These are phyloP conservation scores for Metschnikowia anglica DNA, from an alignment of 805 yeast genomes.

Conservation along the genomic window DNA sequence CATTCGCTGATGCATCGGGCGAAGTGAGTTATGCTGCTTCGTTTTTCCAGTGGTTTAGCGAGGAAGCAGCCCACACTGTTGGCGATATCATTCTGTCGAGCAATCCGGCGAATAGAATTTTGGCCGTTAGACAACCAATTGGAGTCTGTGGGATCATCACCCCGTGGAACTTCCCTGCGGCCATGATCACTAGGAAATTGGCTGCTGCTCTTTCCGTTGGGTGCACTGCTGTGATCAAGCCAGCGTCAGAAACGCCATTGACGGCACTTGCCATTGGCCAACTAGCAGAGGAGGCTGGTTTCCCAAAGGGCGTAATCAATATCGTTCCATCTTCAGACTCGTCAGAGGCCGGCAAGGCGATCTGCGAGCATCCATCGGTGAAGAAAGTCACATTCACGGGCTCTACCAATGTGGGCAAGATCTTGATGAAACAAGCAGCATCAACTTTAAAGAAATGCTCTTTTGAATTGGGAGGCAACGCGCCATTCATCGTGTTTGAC, in stretches of 20 bases:
- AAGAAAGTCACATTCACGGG: constrained; percentile 24
- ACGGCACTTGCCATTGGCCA: constrained; percentile 67
- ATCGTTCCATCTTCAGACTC: constrained; percentile 50
- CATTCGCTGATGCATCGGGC: constrained; percentile 67
- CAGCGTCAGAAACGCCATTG: constrained; percentile 74
- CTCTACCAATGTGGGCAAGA: constrained; percentile 24
- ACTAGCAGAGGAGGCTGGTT: constrained; percentile 63
- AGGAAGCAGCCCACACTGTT: constrained; percentile 68
- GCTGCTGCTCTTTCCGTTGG: constrained; percentile 83
- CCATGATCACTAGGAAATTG: constrained; percentile 72
- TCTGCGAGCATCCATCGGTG: constrained; percentile 40
- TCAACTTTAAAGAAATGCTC: constrained; percentile 21
- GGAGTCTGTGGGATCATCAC: constrained; percentile 80
- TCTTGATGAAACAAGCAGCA: constrained; percentile 21
- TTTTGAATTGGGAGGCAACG: constrained; percentile 24
- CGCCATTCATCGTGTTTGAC: constrained; percentile 24
- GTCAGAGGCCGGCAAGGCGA: constrained; percentile 49
- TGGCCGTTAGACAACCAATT: constrained; percentile 68
- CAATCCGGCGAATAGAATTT: constrained; percentile 47
- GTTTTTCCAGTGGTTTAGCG: constrained; percentile 88
- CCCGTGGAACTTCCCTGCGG: constrained; percentile 84
- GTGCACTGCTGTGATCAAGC: constrained; percentile 73
- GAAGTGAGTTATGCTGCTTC: constrained; percentile 68
- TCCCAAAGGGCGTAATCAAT: constrained; percentile 69
- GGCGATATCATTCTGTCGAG: constrained; percentile 68